A percentile compares a stretch with the other conserved stretches of the same genome.
These are phyloP conservation scores for Collybia sordida DNA, from an alignment of 768 basidiomycete species.

Conservation along the genomic window DNA sequence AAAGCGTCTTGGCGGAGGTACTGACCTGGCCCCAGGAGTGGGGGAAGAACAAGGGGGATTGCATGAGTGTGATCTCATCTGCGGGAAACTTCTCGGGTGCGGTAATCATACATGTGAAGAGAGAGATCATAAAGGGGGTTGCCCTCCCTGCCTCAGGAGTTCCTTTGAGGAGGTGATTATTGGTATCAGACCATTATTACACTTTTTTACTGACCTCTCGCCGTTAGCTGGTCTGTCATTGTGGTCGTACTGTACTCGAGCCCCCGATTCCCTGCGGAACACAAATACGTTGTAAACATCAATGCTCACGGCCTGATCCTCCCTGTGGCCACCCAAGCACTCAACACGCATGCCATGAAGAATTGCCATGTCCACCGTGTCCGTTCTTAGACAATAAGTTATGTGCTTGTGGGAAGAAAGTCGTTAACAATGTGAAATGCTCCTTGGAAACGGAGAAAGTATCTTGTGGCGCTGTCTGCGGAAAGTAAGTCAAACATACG, in stretches of 20 bases:
- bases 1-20: slow-evolving; percentile 38
- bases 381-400: slow-evolving; percentile 72
- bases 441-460: slow-evolving; percentile 77
- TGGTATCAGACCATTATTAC: background rate
- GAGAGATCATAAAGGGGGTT: slow-evolving; percentile 80
- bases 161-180: slow-evolving; percentile 82
- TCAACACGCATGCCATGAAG: slow-evolving; percentile 83
- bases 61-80: slow-evolving; percentile 84
- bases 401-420: slow-evolving; percentile 90
- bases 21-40: slow-evolving; percentile 27
- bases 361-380: slow-evolving; percentile 80
- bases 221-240: slow-evolving; percentile 70
- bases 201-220: background rate
- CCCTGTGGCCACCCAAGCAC: slow-evolving; percentile 82
- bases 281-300: slow-evolving; percentile 72
- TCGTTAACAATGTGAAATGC: slow-evolving; percentile 77
- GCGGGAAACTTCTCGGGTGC: slow-evolving; percentile 70
- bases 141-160: slow-evolving; percentile 82
- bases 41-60: slow-evolving; percentile 65
- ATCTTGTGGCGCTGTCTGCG: slow-evolving; percentile 81
- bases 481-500: slow-evolving; percentile 47
- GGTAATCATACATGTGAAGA: slow-evolving; percentile 80
- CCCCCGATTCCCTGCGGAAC: slow-evolving; percentile 92
- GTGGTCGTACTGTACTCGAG: slow-evolving; percentile 82
- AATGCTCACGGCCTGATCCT: slow-evolving; percentile 68